phyloP scores from a whole-genome alignment of 371 early-diverging fungal species.

The Zychaea mexicana region DNA sequence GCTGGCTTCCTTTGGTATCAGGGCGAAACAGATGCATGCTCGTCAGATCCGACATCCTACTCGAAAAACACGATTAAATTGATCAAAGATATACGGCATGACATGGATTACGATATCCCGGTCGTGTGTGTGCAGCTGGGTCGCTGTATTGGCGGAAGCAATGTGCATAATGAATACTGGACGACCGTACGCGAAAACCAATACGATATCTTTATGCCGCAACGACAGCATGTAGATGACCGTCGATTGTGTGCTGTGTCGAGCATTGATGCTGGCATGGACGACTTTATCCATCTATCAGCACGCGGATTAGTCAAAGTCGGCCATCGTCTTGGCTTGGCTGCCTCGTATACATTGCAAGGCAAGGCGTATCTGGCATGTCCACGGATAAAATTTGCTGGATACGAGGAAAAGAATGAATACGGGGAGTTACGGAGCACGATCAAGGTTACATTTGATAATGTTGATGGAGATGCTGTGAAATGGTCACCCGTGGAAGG shows the following conservation, averaged over 20 bases:
- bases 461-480: neutral
- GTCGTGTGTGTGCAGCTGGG: slow-evolving; percentile 35
- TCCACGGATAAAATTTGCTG: neutral
- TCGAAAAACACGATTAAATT: slow-evolving; percentile 16
- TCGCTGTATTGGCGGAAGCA: slow-evolving; percentile 15
- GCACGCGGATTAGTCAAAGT: slow-evolving; percentile 21
- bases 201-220: neutral
- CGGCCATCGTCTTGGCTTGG: slow-evolving; percentile 30
- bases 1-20: slow-evolving; percentile 50
- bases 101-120: slow-evolving; percentile 19
- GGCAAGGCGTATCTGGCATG: neutral
- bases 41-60: slow-evolving; percentile 5
- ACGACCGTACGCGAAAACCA: slow-evolving; percentile 28
- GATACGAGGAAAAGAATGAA: neutral
- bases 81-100: slow-evolving; percentile 13
- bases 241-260: slow-evolving; percentile 16
- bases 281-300: slow-evolving; percentile 42
- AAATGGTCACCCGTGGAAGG: neutral
- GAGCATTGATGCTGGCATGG: slow-evolving; percentile 31
- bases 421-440: neutral
- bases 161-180: slow-evolving; percentile 21
- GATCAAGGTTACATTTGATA: neutral
- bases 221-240: too few species aligned
- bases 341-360: slow-evolving; percentile 13
- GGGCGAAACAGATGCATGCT: slow-evolving; percentile 42